Evolutionary conservation across 2,329 filamentous ascomycete genomes (phyloP), one percentile per base, ranked within the genome.

Genomic region (Fusarium sambucinum): DNA sequence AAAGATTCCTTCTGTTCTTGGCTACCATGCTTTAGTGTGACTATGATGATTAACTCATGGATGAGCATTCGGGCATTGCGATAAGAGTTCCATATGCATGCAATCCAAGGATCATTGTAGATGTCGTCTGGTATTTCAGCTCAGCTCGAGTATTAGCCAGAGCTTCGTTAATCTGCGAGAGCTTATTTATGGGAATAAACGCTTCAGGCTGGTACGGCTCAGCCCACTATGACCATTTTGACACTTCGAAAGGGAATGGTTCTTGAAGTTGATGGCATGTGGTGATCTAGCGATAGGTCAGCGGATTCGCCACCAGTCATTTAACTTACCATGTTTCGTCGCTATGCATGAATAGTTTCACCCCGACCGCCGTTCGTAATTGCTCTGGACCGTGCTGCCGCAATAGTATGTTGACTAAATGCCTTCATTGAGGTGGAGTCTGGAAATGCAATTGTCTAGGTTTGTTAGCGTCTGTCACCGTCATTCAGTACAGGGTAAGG

Each of bases 181-280:
- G 61, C 12, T 44, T 63, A 12, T 68, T 70, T 6, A 62, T 41
- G 0, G 59, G 61, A 12, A 57, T 25, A 0, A 59, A 32, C 2
- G 13, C 37, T 40, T 32, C 27, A 11, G 45, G 3, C 13, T 47
- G 45, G 21, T 47, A 5, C n/a, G 45, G 45, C 23, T 70, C 55
- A 2, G 67, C 55, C 70, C 70, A 72, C 16, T n/a, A 42, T 4
- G 61, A 67, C 69, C 67, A 72, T 25, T 59, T 64, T n/a, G 55
- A 29, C 19, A 72, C 40, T 4, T 58, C 61, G 12, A 64, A 69
- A 1, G 70, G 70, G 3, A 71, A 59, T 4, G 70, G 67, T 41
- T 70, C 68, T 29, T 73, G 69, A 11, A 73, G 55, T 17, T 73
- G 70, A 21, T 73, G 70, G 4, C 69, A 72, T 40, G 67, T 70